Base-by-base conservation (phyloP, 495 filamentous ascomycete species). In the Lasiosphaeria ovina region DNA sequence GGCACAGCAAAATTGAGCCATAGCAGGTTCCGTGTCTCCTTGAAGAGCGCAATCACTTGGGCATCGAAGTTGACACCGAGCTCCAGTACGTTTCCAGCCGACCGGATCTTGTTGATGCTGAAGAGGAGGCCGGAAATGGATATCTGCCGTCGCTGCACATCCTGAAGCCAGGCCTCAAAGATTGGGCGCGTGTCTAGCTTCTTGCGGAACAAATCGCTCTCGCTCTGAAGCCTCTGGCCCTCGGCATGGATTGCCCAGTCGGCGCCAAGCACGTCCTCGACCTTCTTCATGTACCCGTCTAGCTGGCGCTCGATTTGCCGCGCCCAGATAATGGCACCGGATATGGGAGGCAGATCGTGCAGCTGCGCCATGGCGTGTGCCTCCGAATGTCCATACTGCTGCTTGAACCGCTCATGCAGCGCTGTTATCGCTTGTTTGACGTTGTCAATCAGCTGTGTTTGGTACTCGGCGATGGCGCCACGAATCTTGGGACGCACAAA, bases 401-500 rank as follows among this genome's bases (percentile, higher is more conserved):
- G 91, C 77, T 97, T 98, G 79, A 99, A 98, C 8, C 94, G 88
- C 72, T 98, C 92, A 66, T 99, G 95, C 35, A 99, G 82, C 3
- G 87, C 85, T 16, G 87, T 87, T 60, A 99, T 98, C 74, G 97
- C 94, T 63, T 89, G 86, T 73, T 97, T 97, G 54, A 99, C 94
- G 68, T 92, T 96, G 62, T 96, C 92, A 62, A 99, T 97, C 36
- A 99, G 88, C 69, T 96, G 91, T 5, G 91, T 91, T 69, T 99
- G 94, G 69, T 98, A 99, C 72, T 98, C 95, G 33, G 91, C 87
- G 69, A 99, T 99, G 54, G 94, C 94, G 67, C 94, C 92, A 48
- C 94, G 86, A 71, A 99, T 97, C 79, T 98, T 98, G 16, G 95
- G 95, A 35, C 94, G 85, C 52, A 99, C 92, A 68, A 99, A 93